Base-by-base conservation (phyloP, 164 flowering plant genomes). In the Umbilicus rupestris region DNA sequence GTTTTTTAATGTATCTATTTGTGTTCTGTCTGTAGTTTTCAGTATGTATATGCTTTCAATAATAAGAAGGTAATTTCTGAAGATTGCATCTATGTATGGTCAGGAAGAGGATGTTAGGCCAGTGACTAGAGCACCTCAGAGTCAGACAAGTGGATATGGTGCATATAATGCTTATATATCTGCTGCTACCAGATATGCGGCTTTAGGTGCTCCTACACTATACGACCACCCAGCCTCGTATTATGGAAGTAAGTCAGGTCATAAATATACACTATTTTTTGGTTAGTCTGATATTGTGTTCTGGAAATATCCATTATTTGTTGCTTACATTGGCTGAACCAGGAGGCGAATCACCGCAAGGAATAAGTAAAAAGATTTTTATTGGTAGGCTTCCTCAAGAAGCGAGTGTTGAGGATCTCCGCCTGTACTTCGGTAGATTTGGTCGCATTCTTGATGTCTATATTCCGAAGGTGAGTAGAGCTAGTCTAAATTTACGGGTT, bases 381-480 rank as follows among this genome's bases (percentile, higher is more conserved):
- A 87, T 95, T 71, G 99, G 99, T 14, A 83, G 96, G 79, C 96
- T 95, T 65, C 96, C 99, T 41, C 99, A 89, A 72, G 97, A 90
- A 75, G 99, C 99, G 44, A 87, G 73, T 47, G 76, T 72, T 35
- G 98, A 92, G 20, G 97, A 90, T 76, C 87, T 95, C 63, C 92
- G 95, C 41, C 87, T 79, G 50, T 87, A 90, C 76, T 95, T 95
- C 78, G 89, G 91, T 39, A 86, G 92, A 85, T 95, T 90, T 78
- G 99, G 99, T 19, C 95, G 85, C 59, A 90, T 95, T 46, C 64
- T 84, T 68, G 98, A 95, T 86, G 99, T 83, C 57, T 95, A 95
- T 81, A 79, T 92, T 72, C 99, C 99, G 12, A 87, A 85, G 91
- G 99, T 95, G 75, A 73, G 59, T 52, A 26, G 59, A 52, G 12